A percentile compares a stretch with the other conserved stretches of the same genome.
These are phyloP conservation scores for Ceratonia siliqua DNA, from an alignment of 306 rosid species.

Conservation along the genomic window DNA sequence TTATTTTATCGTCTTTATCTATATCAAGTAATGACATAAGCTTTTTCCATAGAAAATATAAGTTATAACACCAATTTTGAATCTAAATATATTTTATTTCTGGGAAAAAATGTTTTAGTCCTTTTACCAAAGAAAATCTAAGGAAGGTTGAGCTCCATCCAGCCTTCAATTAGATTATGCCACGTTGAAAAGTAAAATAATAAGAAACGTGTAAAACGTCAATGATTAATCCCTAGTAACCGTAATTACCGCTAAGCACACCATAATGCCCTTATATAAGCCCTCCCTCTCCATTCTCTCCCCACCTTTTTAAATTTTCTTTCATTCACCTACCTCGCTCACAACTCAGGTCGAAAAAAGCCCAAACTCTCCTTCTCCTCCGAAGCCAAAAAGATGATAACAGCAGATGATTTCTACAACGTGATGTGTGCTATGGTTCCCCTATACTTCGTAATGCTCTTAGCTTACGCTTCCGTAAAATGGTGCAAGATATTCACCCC, in stretches of 20 bases:
- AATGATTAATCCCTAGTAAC: background rate
- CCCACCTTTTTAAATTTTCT: too few species aligned
- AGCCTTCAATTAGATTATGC: background rate
- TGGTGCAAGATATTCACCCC: slow-evolving; percentile 93
- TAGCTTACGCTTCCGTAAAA: slow-evolving; percentile 87
- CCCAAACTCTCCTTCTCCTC: background rate
- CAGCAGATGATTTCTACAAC: slow-evolving; percentile 72
- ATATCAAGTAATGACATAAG: too few species aligned
- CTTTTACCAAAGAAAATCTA: background rate
- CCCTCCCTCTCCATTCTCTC: background rate
- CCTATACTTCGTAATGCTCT: slow-evolving; percentile 78
- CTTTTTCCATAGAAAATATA: too few species aligned
- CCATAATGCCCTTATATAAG: background rate
- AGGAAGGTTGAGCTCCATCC: background rate
- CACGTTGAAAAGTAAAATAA: background rate
- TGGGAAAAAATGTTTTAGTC: too few species aligned
- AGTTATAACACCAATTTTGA: too few species aligned
- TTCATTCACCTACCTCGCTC: background rate
- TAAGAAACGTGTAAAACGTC: background rate
- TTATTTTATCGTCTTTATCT: too few species aligned
- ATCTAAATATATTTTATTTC: too few species aligned
- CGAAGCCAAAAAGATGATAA: slow-evolving; percentile 53
- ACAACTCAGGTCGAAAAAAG: too few species aligned
- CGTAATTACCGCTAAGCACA: slow-evolving; percentile 2
- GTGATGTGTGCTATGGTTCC: slow-evolving; percentile 93